Evolutionary conservation across 1,284 basidiomycete genomes (phyloP), one percentile per base, ranked within the genome.

Genomic region (Cystodermella granulosa): DNA sequence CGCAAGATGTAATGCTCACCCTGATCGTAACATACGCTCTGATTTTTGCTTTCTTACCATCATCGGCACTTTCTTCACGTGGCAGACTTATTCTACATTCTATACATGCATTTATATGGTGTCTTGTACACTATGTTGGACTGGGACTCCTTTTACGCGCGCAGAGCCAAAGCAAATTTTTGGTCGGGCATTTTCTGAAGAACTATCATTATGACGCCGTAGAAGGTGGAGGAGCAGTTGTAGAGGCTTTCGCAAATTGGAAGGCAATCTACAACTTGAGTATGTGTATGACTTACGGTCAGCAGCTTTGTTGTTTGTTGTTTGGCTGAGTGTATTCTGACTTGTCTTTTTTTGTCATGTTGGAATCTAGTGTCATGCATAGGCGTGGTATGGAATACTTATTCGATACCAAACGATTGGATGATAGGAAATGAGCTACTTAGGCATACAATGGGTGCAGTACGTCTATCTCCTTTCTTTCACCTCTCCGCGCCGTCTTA

Each of bases 241-340:
- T 84, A 40, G 95, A 98, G 62, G 91, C 94, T 0, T 98, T 98
- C 59, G 75, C 77, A 24, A 95, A 95, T 65, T 98, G 94, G 93
- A 98, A 98, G 68, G 77, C 78, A 5, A 77, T 90, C 28, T 98
- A 95, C 67, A 98, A 98, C 66, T 70, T 93, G 62, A 91, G 87
- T 61, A 76, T 95, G 70, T 86, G 86, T 61, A 96, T 98, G 91
- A 94, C 87, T 6, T 97, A 97, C 65, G 81, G 90, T 90, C 54
- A 35, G 80, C 76, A 13, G 24, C 41, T 24, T 46, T 23, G 14
- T 8, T 43, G n/a, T n/a, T n/a, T n/a, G n/a, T n/a, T n/a, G n/a
- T n/a, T n/a, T n/a, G n/a, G n/a, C n/a, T n/a, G n/a, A n/a, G n/a
- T n/a, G n/a, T n/a, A n/a, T n/a, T n/a, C n/a, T n/a, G n/a, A n/a